Evolutionary conservation across 2,329 filamentous ascomycete genomes (phyloP).

Genomic region (Aspergillus uvarum): DNA sequence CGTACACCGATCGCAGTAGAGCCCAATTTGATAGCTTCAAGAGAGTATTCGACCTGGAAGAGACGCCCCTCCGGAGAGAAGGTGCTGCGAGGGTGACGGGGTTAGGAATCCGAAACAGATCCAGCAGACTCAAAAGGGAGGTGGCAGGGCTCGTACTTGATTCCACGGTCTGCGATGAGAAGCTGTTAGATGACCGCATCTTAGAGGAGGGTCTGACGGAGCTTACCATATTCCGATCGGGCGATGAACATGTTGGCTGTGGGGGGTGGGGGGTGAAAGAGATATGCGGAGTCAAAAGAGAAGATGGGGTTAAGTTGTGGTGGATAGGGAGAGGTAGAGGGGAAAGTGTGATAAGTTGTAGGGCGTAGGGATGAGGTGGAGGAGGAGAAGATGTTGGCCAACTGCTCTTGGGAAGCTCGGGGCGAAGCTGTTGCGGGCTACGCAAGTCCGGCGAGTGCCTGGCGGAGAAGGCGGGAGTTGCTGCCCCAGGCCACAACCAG

Average conservation of each 20-base stretch:
- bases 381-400: constrained; percentile 11
- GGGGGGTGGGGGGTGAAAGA: constrained; percentile 7
- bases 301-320: background rate
- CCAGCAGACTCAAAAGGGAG: constrained; percentile 8
- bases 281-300: constrained; percentile 3
- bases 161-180: constrained; percentile 74
- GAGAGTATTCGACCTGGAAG: constrained; percentile 99
- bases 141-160: constrained; percentile 67
- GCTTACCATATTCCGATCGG: constrained; percentile 98
- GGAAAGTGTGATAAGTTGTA: background rate
- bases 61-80: constrained; percentile 99
- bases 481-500: constrained; percentile 24
- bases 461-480: constrained; percentile 21
- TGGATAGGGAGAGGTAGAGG: background rate
- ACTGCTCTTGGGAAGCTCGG: constrained; percentile 25
- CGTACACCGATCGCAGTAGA: constrained; percentile 92
- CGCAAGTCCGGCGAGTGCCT: constrained; percentile 39
- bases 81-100: constrained; percentile 61
- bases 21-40: constrained; percentile 99
- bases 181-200: constrained; percentile 38
- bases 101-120: constrained; percentile 23
- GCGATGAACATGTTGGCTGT: constrained; percentile 92
- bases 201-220: constrained; percentile 25
- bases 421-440: constrained; percentile 35
- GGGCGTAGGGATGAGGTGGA: constrained; percentile 5